Conservation (phyloP, 2,329 filamentous ascomycete species). For the Sporothrix luriei region DNA sequence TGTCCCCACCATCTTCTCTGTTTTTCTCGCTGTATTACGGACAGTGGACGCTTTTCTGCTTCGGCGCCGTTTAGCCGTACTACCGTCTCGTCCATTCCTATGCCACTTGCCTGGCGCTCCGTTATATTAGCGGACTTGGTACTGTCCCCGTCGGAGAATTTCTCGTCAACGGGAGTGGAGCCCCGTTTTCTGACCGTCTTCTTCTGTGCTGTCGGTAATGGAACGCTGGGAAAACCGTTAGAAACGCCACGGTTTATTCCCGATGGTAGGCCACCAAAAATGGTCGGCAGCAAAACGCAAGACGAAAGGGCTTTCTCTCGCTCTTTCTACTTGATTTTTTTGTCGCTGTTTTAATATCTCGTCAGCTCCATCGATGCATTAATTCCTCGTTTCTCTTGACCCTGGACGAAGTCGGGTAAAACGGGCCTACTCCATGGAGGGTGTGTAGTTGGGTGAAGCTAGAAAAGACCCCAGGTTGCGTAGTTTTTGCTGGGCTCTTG, state of each 20-base stretch:
- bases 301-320: slow-evolving; percentile 20
- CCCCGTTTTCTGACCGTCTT: slow-evolving; percentile 6
- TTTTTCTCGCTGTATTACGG: slow-evolving; percentile 15
- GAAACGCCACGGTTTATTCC: slow-evolving; percentile 4
- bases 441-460: background rate
- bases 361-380: slow-evolving; percentile 12
- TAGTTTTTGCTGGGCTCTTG: slow-evolving; percentile 5
- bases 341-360: slow-evolving; percentile 6
- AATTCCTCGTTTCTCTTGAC: background rate
- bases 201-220: background rate
- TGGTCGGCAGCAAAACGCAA: background rate
- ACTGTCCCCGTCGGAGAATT: slow-evolving; percentile 3
- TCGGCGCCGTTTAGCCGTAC: slow-evolving; percentile 26
- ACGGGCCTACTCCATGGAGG: background rate
- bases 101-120: background rate
- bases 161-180: background rate
- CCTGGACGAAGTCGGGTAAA: background rate
- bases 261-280: background rate
- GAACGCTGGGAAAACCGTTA: background rate
- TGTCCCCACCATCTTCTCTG: slow-evolving; percentile 3
- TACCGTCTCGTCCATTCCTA: background rate
- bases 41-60: background rate
- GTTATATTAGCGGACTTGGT: background rate
- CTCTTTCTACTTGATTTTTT: background rate
- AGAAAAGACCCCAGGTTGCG: slow-evolving; percentile 7